Percentiles rank a stretch among this genome's conserved stretches.
Evolutionary conservation across 2,329 filamentous ascomycete species (phyloP).

Genomic region (Akanthomyces dipterigenus): DNA sequence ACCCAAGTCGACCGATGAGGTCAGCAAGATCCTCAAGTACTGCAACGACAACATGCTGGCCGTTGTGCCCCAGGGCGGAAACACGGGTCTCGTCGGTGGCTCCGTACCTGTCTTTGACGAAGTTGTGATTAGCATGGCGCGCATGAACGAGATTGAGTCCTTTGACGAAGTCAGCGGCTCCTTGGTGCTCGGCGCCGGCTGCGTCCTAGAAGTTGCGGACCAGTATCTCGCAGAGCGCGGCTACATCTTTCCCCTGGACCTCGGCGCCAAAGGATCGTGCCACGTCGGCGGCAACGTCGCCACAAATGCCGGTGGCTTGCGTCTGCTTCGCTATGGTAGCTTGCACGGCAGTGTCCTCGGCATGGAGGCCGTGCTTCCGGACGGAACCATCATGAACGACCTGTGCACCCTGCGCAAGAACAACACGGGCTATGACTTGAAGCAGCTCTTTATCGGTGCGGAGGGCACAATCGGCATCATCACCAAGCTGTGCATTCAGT

Average conservation of each 20-base stretch:
- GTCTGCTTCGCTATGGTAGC: conserved; percentile 86
- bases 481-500: conserved; percentile 82
- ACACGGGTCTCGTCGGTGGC: conserved; percentile 91
- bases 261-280: conserved; percentile 97
- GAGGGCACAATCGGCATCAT: conserved; percentile 95
- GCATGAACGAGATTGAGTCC: conserved; percentile 85
- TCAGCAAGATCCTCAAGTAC: conserved; percentile 86
- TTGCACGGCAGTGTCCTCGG: conserved; percentile 90
- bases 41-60: conserved; percentile 91
- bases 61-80: conserved; percentile 94
- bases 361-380: conserved; percentile 85
- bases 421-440: conserved; percentile 96
- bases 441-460: conserved; percentile 92
- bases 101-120: conserved; percentile 97
- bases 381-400: conserved; percentile 88
- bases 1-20: conserved; percentile 76
- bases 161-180: conserved; percentile 93
- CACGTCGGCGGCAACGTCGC: conserved; percentile 94
- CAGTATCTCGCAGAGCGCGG: conserved; percentile 74
- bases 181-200: conserved; percentile 83
- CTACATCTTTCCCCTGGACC: conserved; percentile 90
- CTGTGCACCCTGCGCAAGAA: conserved; percentile 88
- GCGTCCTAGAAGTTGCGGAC: conserved; percentile 84
- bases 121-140: conserved; percentile 83
- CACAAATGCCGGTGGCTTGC: conserved; percentile 88